Base-by-base conservation (phyloP, 2,329 filamentous ascomycete species). In the Penicillium sp. region DNA sequence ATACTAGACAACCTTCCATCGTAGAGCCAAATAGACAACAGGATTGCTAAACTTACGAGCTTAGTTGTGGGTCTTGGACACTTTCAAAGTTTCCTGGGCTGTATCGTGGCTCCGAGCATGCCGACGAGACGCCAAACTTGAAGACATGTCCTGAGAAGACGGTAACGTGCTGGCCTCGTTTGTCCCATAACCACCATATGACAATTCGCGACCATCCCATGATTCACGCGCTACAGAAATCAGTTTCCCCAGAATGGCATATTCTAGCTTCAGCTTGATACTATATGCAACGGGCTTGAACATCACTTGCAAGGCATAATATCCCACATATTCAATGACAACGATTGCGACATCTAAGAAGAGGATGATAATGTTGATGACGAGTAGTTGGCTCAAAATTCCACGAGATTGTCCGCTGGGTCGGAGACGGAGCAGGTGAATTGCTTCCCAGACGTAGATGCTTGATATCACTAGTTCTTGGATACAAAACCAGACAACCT, bases 391-490 rank as follows among this genome's bases (percentile, higher is more conserved):
- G 3, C 16, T 39, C 9, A 39, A 10, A 19, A 39, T 39, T 10
- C 35, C 35, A 9, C 35, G 35, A 39, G 35, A 39, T 39, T 19
- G 35, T 19, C 35, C 35, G 10, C n/a, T 8, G 0, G 64, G 67
- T 2, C 68, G 61, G 1, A 67, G 59, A 13, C 52, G 57, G 2
- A 68, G 61, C 6, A 68, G 35, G 29, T 64, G 65, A 52, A 80
- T 65, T 0, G 81, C 80, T 57, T 83, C 79, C 63, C 67, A 70
- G 27, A 84, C 80, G 62, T 82, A 84, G 21, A 82, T 70, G 1
- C 72, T 69, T 1, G 81, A 82, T 39, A 84, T 77, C 44, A 82
- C 73, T 48, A 78, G 69, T 55, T 84, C 82, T 62, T 84, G 82
- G 5, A 83, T 45, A 55, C 79, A 82, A 63, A 84, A 84, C 4